Conservation (phyloP, 495 filamentous ascomycete species). For the Tuber melanosporum region DNA sequence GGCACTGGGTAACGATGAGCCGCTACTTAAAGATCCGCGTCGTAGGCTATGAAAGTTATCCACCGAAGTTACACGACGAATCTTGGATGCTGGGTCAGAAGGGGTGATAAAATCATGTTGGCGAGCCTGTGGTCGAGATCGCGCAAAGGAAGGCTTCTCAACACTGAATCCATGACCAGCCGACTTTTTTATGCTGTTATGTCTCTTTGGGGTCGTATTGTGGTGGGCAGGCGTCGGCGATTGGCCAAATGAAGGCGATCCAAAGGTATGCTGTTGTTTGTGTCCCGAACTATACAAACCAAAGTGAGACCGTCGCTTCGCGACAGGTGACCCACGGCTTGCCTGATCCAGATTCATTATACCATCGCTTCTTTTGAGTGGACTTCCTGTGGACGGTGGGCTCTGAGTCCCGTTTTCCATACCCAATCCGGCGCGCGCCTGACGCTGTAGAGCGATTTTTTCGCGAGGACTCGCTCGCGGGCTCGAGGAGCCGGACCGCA, state of each 20-base stretch:
- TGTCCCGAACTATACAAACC: conserved; percentile 44
- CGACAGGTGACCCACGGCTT: conserved; percentile 66
- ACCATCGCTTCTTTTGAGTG: conserved; percentile 84
- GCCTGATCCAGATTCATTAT: conserved; percentile 75
- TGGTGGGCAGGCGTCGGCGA: conserved; percentile 16
- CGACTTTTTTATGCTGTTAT: conserved; percentile 25
- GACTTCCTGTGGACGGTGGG: conserved; percentile 50
- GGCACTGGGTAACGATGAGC: conserved; percentile 52
- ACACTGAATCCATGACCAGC: conserved; percentile 20
- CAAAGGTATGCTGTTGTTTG: conserved; percentile 43
- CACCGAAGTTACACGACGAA: conserved; percentile 64
- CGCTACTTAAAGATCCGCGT: conserved; percentile 40
- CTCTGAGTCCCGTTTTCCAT: conserved; percentile 34
- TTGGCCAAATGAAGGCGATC: conserved; percentile 25
- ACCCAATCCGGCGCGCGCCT: conserved; percentile 35
- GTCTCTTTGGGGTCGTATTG: conserved; percentile 30
- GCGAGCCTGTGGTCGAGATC: conserved; percentile 44
- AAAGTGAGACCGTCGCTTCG: conserved; percentile 44
- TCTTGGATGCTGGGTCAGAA: conserved; percentile 45
- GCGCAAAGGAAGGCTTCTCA: conserved; percentile 40
- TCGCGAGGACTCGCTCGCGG: conserved; percentile 37
- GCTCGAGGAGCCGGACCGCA: conserved; percentile 39
- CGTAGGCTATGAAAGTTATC: conserved; percentile 52
- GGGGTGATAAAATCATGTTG: conserved; percentile 50
- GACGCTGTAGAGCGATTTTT: conserved; percentile 29